A percentile compares a stretch with the other conserved stretches of the same genome.
Evolutionary conservation across 1,284 basidiomycete species (phyloP).

Genomic region (Cutaneotrichosporon daszewskae): DNA sequence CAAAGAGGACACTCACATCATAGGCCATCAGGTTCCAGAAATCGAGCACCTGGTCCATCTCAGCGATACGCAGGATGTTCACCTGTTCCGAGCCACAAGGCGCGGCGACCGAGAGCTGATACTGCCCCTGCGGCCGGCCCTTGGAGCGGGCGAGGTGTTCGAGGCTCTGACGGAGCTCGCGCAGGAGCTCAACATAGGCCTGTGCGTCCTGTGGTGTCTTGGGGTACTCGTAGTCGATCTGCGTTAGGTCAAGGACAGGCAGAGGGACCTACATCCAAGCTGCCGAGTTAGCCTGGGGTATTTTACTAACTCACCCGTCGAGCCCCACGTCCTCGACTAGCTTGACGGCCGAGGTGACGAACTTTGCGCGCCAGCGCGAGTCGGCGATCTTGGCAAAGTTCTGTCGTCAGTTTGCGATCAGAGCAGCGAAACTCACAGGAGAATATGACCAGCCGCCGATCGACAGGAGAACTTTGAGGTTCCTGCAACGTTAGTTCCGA

Average conservation of each 20-base stretch:
- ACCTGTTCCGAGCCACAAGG: conserved; percentile 72
- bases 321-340: conserved; percentile 81
- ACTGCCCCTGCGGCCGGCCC: conserved; percentile 38
- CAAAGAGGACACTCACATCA: conserved; percentile 7
- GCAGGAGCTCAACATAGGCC: conserved; percentile 51
- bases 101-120: conserved; percentile 60
- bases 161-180: conserved; percentile 47
- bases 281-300: conserved; percentile 6
- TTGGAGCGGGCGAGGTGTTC: conserved; percentile 42
- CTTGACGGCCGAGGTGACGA: conserved; percentile 65
- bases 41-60: conserved; percentile 65
- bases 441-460: conserved; percentile 87
- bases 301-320: conserved; percentile 60
- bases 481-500: conserved; percentile 46
- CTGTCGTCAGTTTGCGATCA: conserved; percentile 11
- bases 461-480: conserved; percentile 70
- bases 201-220: conserved; percentile 47
- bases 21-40: conserved; percentile 84
- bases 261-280: conserved; percentile 55
- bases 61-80: conserved; percentile 58
- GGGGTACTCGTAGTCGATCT: conserved; percentile 54
- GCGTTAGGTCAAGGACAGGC: background rate
- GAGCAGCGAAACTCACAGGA: conserved; percentile 42
- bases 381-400: conserved; percentile 53
- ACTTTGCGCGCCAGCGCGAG: conserved; percentile 58